Base-by-base conservation (phyloP, 2,329 filamentous ascomycete genomes). In the Leptosphaerulina australis region DNA sequence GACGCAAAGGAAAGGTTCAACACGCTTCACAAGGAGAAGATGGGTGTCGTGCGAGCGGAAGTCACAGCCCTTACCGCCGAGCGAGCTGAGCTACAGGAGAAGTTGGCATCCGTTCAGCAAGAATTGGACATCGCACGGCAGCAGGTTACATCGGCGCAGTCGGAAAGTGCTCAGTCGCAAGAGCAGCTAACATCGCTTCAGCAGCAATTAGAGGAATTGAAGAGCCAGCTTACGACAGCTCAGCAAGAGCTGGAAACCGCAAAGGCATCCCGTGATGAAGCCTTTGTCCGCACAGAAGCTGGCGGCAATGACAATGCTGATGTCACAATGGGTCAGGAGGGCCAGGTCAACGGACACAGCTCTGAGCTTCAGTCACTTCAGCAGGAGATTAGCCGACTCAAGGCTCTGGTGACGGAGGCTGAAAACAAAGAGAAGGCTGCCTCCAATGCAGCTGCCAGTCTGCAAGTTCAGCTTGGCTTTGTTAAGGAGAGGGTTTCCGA, bases 241-340 rank as follows among this genome's bases (percentile, higher is more conserved):
- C 64, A 66, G 38, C 53, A 66, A 48, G 59, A 84, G 54, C 77
- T 96, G 10, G 79, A 86, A 41, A 75, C 77, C 8, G 82, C 81
- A 1, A 81, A 84, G 46, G 76, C 81, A 5, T 85, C 91, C 61
- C 79, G 88, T 34, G 88, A 91, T 46, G 78, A 83, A 53, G 82
- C 84, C 8, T 70, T 83, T 25, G 76, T 79, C 20, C 74, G 75
- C 34, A 69, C 74, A 5, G 62, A 67, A 31, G 81, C 83, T 8
- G 75, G 77, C 4, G 26, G 15, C 18, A 73, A 74, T 39, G 68
- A 73, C 3, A 62, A 62, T 34, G 36, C 53, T 18, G 63, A 69
- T 41, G 59, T 64, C 24, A 53, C 50, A 35, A 70, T 67, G 62
- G 62, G 51, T 14, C 81, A 85, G 58, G 78, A 82, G 52, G 78